Base-by-base conservation (phyloP, 441 rosid genomes). In the Euphorbia celastroides region DNA sequence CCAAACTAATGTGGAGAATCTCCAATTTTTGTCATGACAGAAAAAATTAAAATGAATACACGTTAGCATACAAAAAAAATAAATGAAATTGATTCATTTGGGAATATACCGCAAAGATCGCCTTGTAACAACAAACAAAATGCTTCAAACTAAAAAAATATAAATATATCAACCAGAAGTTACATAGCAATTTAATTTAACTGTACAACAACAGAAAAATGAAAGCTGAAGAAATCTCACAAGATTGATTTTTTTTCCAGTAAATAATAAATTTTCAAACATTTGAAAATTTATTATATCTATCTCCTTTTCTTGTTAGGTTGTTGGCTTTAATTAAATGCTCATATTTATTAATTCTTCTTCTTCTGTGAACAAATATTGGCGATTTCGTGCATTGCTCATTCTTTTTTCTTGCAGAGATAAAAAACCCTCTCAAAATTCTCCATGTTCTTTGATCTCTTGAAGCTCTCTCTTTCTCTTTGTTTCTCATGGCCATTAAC, bases 241-340 rank as follows among this genome's bases (percentile, higher is more conserved):
- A 68, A 77, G 71, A 78, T 64, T 70, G 74, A 7, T 41, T 4
- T 41, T 16, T 17, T 46, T 46, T 46, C 4, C 20, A 16, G n/a
- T 16, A 16, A 46, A 46, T n/a, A n/a, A 16, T 16, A 46, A 46
- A 16, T n/a, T n/a, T n/a, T 46, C 2, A 7, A 42, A 55, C 60
- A 70, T 20, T 72, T 77, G 11, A 64, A 72, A 72, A 87, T 81
- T 86, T 81, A 83, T 81, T 83, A 74, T 62, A 67, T 76, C 78
- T 77, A n/a, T n/a, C n/a, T 76, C 80, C 81, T 73, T 74, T 74
- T 79, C 84, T 77, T 84, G 84, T 76, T 81, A 82, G 84, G 96
- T 89, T 86, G 96, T 82, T 87, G 86, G 82, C 82, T 73, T 78
- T 1, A 11, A 86, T 89, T 89, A 80, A 89, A 83, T 87, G 91